phyloP scores from a whole-genome alignment of 2,329 filamentous ascomycete species.

The Alternaria alternata region DNA sequence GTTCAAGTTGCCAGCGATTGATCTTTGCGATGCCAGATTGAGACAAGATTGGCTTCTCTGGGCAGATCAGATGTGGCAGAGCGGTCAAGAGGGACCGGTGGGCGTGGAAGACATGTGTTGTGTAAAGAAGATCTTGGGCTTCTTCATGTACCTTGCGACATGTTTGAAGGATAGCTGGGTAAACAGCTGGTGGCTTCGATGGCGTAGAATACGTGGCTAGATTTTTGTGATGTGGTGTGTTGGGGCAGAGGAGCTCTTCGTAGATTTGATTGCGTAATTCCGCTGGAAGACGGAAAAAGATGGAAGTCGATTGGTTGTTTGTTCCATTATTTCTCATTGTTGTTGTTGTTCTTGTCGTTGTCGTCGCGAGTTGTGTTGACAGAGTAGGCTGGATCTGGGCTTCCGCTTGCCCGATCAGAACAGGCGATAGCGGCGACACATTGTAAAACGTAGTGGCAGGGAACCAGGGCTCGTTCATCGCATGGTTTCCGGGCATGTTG shows the following conservation, averaged over 20 bases:
- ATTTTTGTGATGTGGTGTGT: constrained; percentile 17
- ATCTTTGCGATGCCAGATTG: constrained; percentile 48
- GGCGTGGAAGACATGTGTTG: constrained; percentile 59
- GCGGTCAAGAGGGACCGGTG: constrained; percentile 57
- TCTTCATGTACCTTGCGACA: constrained; percentile 54
- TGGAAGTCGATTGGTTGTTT: constrained; percentile 12
- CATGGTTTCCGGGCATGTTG: constrained; percentile 18
- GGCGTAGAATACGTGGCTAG: constrained; percentile 15
- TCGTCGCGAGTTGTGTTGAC: not conserved
- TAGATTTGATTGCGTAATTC: constrained; percentile 70
- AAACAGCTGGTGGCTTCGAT: constrained; percentile 31
- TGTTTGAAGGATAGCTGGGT: constrained; percentile 53
- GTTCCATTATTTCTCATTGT: constrained; percentile 8
- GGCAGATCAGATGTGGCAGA: constrained; percentile 53
- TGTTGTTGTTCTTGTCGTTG: constrained; percentile 13
- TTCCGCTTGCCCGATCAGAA: not conserved
- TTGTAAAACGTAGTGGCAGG: not conserved
- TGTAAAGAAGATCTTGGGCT: constrained; percentile 57
- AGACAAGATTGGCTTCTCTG: constrained; percentile 49
- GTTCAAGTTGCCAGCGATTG: constrained; percentile 54
- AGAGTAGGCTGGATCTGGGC: constrained; percentile 6
- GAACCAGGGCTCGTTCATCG: not conserved
- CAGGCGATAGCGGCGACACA: not conserved
- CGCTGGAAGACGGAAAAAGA: constrained; percentile 60
- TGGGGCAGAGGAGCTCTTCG: constrained; percentile 46